Base-by-base conservation (phyloP, 1,284 basidiomycete species). In the Lentinula novae-zelandiae region DNA sequence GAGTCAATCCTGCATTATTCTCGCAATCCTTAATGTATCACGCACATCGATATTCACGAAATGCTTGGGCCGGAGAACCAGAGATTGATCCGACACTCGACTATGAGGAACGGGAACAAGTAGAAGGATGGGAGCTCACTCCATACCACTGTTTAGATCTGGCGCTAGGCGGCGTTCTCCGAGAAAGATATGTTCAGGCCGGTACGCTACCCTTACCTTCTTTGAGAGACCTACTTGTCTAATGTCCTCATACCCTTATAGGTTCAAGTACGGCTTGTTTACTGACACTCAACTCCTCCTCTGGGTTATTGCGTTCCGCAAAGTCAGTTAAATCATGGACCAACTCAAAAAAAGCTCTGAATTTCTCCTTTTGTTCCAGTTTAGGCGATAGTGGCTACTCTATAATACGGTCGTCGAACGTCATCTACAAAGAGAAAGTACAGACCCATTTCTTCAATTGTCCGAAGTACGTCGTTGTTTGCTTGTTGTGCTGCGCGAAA, bases 181-280 rank as follows among this genome's bases (percentile, higher is more conserved):
- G 83, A 56, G 91, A 96, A 67, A 79, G 83, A 58, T 75, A 73
- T 31, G 88, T 96, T 5, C 72, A 85, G 66, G 92, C 90, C 57
- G 92, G 92, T 92, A 60, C 67, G 82, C 70, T 91, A 82, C 70
- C 7, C 20, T 22, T 33, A 10, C 56, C 33, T 34, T 59, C 53
- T 58, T 56, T 53, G 42, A 55, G 4, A 15, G 5, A 17, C 17
- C 17, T 17, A 17, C 2, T 10, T 49, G 5, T 36, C 42, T n/a
- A 7, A 59, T 27, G 6, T 53, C 33, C 50, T 33, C 57, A 22
- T 22, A 53, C 7, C 27, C 31, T 48, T 60, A 2, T 65, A 93
- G 93, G 94, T 55, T 93, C 92, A 15, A 94, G 93, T 68, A 96
- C 93, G 0, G 93, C 92, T 13, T 93, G 91, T 69, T 73, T 96